Evolutionary conservation across 148 eudicot species (phyloP), one percentile per base, ranked within the genome.

Genomic region (Silene uniflora): DNA sequence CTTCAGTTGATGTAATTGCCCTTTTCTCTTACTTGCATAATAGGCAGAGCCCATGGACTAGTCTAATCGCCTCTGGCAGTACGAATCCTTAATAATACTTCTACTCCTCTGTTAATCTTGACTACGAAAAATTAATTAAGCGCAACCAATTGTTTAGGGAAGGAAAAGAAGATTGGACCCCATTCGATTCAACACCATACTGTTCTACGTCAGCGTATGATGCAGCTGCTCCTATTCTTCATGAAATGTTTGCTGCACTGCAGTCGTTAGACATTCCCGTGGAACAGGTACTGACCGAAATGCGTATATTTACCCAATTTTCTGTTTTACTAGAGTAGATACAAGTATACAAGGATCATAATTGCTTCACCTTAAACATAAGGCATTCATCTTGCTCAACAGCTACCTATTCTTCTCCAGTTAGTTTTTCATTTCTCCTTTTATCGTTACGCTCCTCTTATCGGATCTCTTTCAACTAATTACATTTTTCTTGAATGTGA

Each of bases 161-260:
- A 44, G 89, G 87, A 68, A 87, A 80, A 80, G 99, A 92, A 80
- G 88, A 91, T 78, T 96, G 91, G 94, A 85, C 86, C 24, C 94
- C 99, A 78, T 84, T 91, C 78, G 99, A 96, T 79, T 71, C 78
- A 46, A 78, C 88, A 44, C 83, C 87, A n/a, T 92, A 96, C 84
- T 96, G 99, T 81, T 92, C 98, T 27, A 82, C 88, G 55, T 78
- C 94, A 62, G 85, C 91, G 63, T 87, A 83, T 82, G 99, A 96
- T 86, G 91, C 87, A 72, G 97, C 97, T 84, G 87, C 93, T 78
- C 93, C 91, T 46, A 73, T 96, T 24, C 86, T 96, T 63, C 85
- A 62, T 6, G 98, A 96, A 77, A 74, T 88, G 72, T 61, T 84
- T 71, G 78, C 83, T 70, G 80, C 89, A 69, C 90, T 96, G 24